A percentile compares a stretch with the other conserved stretches of the same genome.
Evolutionary conservation across 2,329 filamentous ascomycete species (phyloP).

Genomic region (Aulographum hederae): DNA sequence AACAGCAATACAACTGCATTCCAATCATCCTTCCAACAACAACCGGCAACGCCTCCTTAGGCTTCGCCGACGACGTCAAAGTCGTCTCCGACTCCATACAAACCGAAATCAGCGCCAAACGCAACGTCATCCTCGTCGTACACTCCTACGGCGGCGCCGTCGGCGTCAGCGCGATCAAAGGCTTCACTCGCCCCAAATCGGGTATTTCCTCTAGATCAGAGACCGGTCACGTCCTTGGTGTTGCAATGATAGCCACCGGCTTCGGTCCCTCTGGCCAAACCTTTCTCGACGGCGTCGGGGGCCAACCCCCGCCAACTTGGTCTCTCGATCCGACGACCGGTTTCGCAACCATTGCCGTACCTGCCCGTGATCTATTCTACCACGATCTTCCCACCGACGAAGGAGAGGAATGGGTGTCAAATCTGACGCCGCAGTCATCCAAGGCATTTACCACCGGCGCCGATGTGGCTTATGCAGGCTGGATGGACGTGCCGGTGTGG

Average conservation of each 20-base stretch:
- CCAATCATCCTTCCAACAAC: conserved; percentile 6
- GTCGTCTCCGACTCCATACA: conserved; percentile 5
- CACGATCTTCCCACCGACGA: conserved; percentile 29
- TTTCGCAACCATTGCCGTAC: conserved; percentile 19
- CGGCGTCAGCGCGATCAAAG: conserved; percentile 27
- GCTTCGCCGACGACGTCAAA: conserved; percentile 8
- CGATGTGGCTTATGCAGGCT: conserved; percentile 26
- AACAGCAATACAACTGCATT: conserved; percentile 4
- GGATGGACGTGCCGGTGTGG: conserved; percentile 29
- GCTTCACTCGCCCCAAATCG: conserved; percentile 14
- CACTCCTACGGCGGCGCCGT: conserved; percentile 33
- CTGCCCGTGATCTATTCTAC: conserved; percentile 27
- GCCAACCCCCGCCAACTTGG: conserved; percentile 25
- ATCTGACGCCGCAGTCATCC: conserved; percentile 23
- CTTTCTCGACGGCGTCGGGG: conserved; percentile 24
- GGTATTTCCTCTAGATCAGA: conserved; percentile 2
- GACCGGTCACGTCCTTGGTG: conserved; percentile 23
- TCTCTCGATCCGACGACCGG: conserved; percentile 22
- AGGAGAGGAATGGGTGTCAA: conserved; percentile 21
- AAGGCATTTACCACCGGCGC: conserved; percentile 27
- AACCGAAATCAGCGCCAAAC: conserved; percentile 5
- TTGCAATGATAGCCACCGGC: conserved; percentile 27
- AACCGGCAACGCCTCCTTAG: conserved; percentile 5
- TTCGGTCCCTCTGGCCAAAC: conserved; percentile 19
- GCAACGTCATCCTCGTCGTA: conserved; percentile 27